Percentiles rank a stretch among this genome's conserved stretches.
Evolutionary conservation across 2,329 filamentous ascomycete genomes (phyloP).

Genomic region (Penicillium rolfsii): DNA sequence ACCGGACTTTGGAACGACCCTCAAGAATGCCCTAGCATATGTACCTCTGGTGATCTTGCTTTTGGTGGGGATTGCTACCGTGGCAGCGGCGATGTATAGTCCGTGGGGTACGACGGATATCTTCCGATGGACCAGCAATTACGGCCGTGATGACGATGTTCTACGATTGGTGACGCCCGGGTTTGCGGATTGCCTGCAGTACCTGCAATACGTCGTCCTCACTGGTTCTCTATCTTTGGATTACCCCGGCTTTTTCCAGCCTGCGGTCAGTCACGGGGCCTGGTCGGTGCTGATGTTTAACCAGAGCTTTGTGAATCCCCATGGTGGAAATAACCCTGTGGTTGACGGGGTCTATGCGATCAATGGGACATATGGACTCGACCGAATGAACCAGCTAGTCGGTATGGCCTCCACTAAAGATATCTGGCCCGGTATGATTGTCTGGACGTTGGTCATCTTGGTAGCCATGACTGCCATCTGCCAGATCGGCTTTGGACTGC

Average conservation of each 20-base stretch:
- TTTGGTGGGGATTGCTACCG: conserved; percentile 78
- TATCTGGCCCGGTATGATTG: conserved; percentile 91
- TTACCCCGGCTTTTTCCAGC: conserved; percentile 94
- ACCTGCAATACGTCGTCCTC: conserved; percentile 89
- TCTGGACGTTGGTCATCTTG: conserved; percentile 84
- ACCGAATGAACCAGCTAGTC: conserved; percentile 76
- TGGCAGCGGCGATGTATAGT: conserved; percentile 83
- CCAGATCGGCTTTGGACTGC: conserved; percentile 74
- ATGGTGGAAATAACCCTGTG: conserved; percentile 66
- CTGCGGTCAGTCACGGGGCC: conserved; percentile 79
- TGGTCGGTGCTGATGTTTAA: conserved; percentile 96
- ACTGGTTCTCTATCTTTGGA: conserved; percentile 84
- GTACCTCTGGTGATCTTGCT: conserved; percentile 78
- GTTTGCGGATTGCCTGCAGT: conserved; percentile 94
- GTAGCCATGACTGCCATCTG: conserved; percentile 67
- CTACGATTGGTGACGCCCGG: conserved; percentile 91
- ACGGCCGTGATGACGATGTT: conserved; percentile 89
- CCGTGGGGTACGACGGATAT: conserved; percentile 91
- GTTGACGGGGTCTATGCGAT: conserved; percentile 85
- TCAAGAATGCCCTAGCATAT: conserved; percentile 72
- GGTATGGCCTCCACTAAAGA: conserved; percentile 77
- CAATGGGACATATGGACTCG: conserved; percentile 77
- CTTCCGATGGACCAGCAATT: conserved; percentile 98
- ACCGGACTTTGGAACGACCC: conserved; percentile 71
- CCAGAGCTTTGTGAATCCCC: conserved; percentile 76